phyloP scores from a whole-genome alignment of 2,329 filamentous ascomycete species.

The Penicillium palitans region DNA sequence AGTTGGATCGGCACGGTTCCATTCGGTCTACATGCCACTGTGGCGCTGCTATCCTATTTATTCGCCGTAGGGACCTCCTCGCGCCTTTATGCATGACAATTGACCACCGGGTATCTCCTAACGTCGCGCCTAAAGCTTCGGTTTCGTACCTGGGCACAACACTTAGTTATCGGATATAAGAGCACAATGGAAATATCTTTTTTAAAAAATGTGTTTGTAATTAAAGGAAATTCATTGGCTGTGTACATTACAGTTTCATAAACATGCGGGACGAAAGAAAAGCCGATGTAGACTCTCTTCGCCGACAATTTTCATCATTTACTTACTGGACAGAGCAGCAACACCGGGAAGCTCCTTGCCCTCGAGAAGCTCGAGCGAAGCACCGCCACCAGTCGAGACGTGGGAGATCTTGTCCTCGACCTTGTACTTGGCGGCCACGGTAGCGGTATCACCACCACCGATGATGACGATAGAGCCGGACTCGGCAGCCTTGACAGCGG shows the following conservation, averaged over 20 bases:
- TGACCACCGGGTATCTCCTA: not conserved
- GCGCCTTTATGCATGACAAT: not conserved
- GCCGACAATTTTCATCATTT: constrained; percentile 30
- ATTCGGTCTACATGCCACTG: not conserved
- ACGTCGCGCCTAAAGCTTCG: constrained; percentile 28
- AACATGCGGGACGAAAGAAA: constrained; percentile 16
- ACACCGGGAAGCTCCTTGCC: constrained; percentile 97
- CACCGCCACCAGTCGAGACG: constrained; percentile 95
- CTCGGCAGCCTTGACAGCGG: constrained; percentile 76
- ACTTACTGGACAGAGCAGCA: constrained; percentile 78
- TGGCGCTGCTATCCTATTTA: not conserved
- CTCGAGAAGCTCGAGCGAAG: constrained; percentile 92
- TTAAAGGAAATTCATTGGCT: constrained; percentile 29
- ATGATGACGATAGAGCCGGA: constrained; percentile 96
- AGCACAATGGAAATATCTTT: not conserved
- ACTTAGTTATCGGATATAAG: constrained; percentile 27
- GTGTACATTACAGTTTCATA: constrained; percentile 41
- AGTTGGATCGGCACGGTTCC: not conserved
- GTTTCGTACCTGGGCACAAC: constrained; percentile 29
- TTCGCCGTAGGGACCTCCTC: not conserved
- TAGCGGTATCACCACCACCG: constrained; percentile 95
- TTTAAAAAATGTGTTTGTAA: constrained; percentile 11
- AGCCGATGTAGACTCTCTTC: not conserved
- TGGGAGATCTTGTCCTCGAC: constrained; percentile 97
- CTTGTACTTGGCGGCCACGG: constrained; percentile 94